These are phyloP conservation scores for Sutorius eximius DNA, from an alignment of 1,284 basidiomycete genomes.

Conservation along the genomic window DNA sequence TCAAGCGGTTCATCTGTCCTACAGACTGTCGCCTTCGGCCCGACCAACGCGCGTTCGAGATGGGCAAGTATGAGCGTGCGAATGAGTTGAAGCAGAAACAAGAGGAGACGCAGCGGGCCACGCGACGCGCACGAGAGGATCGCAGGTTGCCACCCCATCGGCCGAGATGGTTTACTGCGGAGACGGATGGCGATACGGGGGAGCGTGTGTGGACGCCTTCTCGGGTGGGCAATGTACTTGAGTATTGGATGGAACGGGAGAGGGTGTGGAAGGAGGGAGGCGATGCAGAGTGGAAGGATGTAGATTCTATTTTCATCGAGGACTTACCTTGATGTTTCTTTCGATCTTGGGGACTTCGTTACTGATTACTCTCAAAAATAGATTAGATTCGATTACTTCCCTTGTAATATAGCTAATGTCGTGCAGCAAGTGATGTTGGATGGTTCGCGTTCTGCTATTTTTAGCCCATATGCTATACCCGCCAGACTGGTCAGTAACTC, in stretches of 20 bases:
- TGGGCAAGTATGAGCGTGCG: slow-evolving; percentile 88
- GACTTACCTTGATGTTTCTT: slow-evolving; percentile 22
- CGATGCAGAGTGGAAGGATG: slow-evolving; percentile 60
- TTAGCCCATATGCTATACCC: too few relatives aligned
- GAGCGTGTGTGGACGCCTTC: slow-evolving; percentile 84
- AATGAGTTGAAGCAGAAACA: slow-evolving; percentile 86
- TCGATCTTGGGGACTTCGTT: neutral
- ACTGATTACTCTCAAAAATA: slow-evolving; percentile 1
- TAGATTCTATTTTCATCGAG: slow-evolving; percentile 82
- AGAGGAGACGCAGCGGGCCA: slow-evolving; percentile 86
- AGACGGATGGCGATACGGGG: slow-evolving; percentile 81
- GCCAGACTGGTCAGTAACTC: neutral
- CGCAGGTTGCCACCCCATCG: slow-evolving; percentile 73
- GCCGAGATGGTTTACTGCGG: slow-evolving; percentile 81
- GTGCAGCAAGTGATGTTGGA: too few relatives aligned
- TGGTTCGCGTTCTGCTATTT: too few relatives aligned
- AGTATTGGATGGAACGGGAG: slow-evolving; percentile 86
- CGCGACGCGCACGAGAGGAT: slow-evolving; percentile 74
- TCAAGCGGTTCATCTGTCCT: slow-evolving; percentile 77
- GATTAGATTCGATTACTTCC: slow-evolving; percentile 4
- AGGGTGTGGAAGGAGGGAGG: slow-evolving; percentile 50
- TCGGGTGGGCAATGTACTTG: slow-evolving; percentile 53
- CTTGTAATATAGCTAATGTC: neutral
- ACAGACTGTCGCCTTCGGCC: slow-evolving; percentile 95
- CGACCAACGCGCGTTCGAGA: slow-evolving; percentile 94